These are phyloP conservation scores for Agrocybe chaxingu DNA, from an alignment of 768 basidiomycete species.

Conservation along the genomic window DNA sequence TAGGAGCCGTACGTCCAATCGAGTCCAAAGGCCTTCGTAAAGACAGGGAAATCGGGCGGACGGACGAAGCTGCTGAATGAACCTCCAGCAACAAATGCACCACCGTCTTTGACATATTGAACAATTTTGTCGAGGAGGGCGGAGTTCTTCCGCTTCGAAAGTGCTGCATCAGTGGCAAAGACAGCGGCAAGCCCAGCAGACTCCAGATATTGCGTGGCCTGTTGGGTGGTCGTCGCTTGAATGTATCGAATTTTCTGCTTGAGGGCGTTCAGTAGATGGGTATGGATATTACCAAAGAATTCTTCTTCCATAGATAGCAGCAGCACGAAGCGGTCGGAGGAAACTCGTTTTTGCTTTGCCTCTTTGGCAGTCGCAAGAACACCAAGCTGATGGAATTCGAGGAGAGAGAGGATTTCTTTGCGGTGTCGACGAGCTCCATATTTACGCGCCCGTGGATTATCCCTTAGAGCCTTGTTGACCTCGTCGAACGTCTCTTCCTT, in stretches of 20 bases:
- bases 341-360: background rate
- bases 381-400: background rate
- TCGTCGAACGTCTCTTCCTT: slow-evolving; percentile 1
- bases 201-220: slow-evolving; percentile 23
- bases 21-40: slow-evolving; percentile 27
- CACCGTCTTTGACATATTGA: slow-evolving; percentile 34
- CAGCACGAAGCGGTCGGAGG: slow-evolving; percentile 22
- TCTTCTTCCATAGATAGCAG: slow-evolving; percentile 26
- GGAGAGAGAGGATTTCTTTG: background rate
- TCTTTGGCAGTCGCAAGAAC: background rate
- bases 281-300: slow-evolving; percentile 18
- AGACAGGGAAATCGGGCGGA: slow-evolving; percentile 19
- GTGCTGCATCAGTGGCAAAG: slow-evolving; percentile 33
- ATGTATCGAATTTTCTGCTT: slow-evolving; percentile 18
- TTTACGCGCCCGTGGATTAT: background rate
- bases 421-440: too few relatives aligned
- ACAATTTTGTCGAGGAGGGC: slow-evolving; percentile 27
- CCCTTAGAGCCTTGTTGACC: slow-evolving; percentile 6
- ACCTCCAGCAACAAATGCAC: slow-evolving; percentile 33
- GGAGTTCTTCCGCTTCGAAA: slow-evolving; percentile 20
- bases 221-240: slow-evolving; percentile 10
- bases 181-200: slow-evolving; percentile 27
- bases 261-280: slow-evolving; percentile 25
- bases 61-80: slow-evolving; percentile 27
- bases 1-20: slow-evolving; percentile 37